Evolutionary conservation across 2,329 filamentous ascomycete genomes (phyloP).

Genomic region (Ambrosiella beaveri): DNA sequence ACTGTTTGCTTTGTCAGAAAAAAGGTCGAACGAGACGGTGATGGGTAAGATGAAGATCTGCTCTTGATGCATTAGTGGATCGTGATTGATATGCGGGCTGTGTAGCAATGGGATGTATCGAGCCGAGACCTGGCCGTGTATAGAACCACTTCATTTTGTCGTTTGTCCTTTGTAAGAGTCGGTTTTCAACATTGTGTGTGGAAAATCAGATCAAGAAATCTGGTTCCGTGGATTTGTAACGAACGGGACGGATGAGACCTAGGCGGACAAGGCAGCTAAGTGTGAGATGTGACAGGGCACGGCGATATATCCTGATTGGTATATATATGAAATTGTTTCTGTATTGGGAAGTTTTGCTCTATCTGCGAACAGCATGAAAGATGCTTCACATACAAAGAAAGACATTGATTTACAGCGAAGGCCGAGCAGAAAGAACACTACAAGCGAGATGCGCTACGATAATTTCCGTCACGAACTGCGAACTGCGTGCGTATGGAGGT

Average conservation of each 20-base stretch:
- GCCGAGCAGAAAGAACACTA: background rate
- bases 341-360: background rate
- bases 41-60: background rate
- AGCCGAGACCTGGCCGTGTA: background rate
- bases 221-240: background rate
- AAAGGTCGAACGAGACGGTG: background rate
- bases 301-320: background rate
- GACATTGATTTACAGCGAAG: background rate
- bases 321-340: background rate
- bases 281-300: background rate
- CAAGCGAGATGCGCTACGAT: background rate
- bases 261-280: background rate
- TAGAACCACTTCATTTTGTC: background rate
- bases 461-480: background rate
- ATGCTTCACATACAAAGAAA: background rate
- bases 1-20: background rate
- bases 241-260: background rate
- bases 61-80: background rate
- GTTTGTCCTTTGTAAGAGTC: no score
- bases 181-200: no score
- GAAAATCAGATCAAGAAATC: background rate
- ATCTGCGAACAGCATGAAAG: background rate
- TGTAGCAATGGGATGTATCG: background rate
- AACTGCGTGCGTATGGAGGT: no score
- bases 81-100: background rate